Percentiles rank a stretch among this genome's conserved stretches.
phyloP scores from a whole-genome alignment of 306 rosid species.

The Rosa rugosa region DNA sequence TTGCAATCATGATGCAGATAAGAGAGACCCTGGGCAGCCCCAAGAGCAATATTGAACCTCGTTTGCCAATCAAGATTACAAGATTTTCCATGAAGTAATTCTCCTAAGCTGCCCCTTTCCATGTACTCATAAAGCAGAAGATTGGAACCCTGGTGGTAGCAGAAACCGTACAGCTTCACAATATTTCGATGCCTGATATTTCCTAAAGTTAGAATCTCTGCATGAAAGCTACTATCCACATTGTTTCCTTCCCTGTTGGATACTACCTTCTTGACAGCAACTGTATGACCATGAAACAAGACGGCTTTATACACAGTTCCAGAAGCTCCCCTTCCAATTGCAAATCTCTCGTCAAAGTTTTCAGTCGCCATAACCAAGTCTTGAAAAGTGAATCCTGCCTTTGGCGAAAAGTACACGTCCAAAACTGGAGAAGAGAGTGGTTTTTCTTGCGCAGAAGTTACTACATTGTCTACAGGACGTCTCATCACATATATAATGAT shows the following conservation, averaged over 20 bases:
- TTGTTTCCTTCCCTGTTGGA: constrained; percentile 77
- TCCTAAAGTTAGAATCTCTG: constrained; percentile 76
- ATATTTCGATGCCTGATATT: constrained; percentile 75
- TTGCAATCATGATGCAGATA: constrained; percentile 92
- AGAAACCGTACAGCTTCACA: constrained; percentile 73
- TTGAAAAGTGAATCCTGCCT: constrained; percentile 67
- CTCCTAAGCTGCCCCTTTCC: constrained; percentile 89
- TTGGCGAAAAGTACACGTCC: constrained; percentile 69
- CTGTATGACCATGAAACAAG: constrained; percentile 49
- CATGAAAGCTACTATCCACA: constrained; percentile 65
- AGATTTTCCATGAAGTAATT: constrained; percentile 59
- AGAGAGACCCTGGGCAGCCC: constrained; percentile 85
- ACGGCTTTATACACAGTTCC: constrained; percentile 83
- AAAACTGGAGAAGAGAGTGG: constrained; percentile 45
- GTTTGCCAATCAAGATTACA: constrained; percentile 63
- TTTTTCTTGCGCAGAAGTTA: constrained; percentile 39
- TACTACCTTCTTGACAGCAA: constrained; percentile 74
- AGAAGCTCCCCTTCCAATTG: constrained; percentile 80
- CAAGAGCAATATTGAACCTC: constrained; percentile 78
- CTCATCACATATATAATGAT: constrained; percentile 61
- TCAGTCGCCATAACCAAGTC: constrained; percentile 70
- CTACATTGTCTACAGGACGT: constrained; percentile 34
- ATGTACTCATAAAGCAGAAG: constrained; percentile 79
- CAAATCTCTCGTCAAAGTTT: constrained; percentile 60
- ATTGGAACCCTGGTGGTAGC: constrained; percentile 72